A percentile compares a stretch with the other conserved stretches of the same genome.
Evolutionary conservation across 345 rosid genomes (phyloP).

Genomic region (Rhodamnia rubescens): DNA sequence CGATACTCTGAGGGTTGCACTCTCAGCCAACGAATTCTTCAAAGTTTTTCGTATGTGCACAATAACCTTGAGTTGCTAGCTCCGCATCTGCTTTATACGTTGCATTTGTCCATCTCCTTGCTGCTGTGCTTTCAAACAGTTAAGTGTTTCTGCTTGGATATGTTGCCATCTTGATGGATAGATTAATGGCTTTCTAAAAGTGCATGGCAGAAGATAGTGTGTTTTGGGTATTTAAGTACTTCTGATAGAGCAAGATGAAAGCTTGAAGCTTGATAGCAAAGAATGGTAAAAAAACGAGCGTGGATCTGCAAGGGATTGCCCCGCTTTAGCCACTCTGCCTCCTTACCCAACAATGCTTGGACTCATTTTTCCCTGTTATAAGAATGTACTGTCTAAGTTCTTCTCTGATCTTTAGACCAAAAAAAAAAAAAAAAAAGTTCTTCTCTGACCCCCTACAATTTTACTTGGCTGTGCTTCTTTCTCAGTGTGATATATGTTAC

Average conservation of each 20-base stretch:
- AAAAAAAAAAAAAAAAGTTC: no score
- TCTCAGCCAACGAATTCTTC: background rate
- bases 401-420: no score
- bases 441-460: background rate
- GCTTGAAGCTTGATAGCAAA: background rate
- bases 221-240: background rate
- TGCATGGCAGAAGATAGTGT: background rate
- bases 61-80: background rate
- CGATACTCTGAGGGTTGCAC: no score
- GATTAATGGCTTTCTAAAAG: background rate
- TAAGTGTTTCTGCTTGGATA: background rate
- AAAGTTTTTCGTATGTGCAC: background rate
- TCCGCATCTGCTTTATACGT: background rate
- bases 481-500: background rate
- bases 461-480: background rate
- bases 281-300: background rate
- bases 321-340: background rate
- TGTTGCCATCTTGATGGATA: background rate
- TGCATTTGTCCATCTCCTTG: background rate
- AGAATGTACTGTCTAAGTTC: background rate
- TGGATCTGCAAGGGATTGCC: background rate
- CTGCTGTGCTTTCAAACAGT: background rate
- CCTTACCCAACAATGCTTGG: background rate
- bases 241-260: background rate
- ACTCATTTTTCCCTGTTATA: background rate